phyloP scores from a whole-genome alignment of 2,329 filamentous ascomycete species.

The Elsinoe perseae region DNA sequence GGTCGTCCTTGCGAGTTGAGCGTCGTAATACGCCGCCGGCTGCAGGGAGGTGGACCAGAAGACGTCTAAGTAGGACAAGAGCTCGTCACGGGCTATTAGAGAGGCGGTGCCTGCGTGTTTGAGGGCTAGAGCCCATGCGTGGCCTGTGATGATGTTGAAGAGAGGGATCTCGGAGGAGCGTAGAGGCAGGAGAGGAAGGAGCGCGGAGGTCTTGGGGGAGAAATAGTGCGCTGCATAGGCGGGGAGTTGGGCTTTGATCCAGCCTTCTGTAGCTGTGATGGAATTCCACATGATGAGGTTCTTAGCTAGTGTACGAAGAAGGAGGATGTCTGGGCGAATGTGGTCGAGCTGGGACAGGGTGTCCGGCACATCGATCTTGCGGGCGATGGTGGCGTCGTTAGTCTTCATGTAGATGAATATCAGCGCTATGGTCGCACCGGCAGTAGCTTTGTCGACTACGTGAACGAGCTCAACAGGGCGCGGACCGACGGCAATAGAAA shows the following conservation, averaged over 20 bases:
- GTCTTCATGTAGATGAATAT: conserved; percentile 97
- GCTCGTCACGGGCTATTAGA: conserved; percentile 63
- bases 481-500: conserved; percentile 76
- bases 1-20: conserved; percentile 72
- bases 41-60: conserved; percentile 24
- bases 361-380: conserved; percentile 88
- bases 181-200: conserved; percentile 37
- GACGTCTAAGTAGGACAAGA: conserved; percentile 71
- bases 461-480: conserved; percentile 91
- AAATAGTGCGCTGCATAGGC: conserved; percentile 43
- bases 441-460: conserved; percentile 83
- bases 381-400: conserved; percentile 74
- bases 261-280: conserved; percentile 58
- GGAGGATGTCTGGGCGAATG: conserved; percentile 82
- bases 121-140: conserved; percentile 61
- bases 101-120: conserved; percentile 47
- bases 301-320: conserved; percentile 79
- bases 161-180: conserved; percentile 81
- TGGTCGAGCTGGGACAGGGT: conserved; percentile 91
- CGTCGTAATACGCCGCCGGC: conserved; percentile 58
- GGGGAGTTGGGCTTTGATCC: conserved; percentile 68
- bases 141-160: conserved; percentile 81
- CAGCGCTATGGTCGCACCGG: conserved; percentile 85
- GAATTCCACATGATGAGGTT: conserved; percentile 89
- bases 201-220: not conserved